Evolutionary conservation across 2,329 filamentous ascomycete genomes (phyloP).

Genomic region (Clonostachys rhizophaga): DNA sequence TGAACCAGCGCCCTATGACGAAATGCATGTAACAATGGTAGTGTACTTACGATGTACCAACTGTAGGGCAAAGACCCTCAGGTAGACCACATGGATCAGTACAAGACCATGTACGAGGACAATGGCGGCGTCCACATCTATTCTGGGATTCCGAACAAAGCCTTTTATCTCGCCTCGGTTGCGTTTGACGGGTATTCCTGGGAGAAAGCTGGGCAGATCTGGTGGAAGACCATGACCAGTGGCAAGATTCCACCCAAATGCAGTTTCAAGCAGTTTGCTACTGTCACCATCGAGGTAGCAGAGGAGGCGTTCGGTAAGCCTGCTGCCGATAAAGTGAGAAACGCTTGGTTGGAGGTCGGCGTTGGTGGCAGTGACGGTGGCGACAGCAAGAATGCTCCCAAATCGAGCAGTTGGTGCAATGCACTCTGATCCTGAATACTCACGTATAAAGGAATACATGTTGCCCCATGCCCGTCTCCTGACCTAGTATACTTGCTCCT

Average conservation of each 20-base stretch:
- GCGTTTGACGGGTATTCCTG: constrained; percentile 47
- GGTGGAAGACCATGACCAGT: constrained; percentile 43
- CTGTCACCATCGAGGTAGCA: constrained; percentile 40
- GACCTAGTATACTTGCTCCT: too few species aligned
- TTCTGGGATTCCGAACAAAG: constrained; percentile 53
- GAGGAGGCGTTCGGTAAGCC: constrained; percentile 12
- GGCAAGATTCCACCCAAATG: constrained; percentile 31
- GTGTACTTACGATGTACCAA: neutral
- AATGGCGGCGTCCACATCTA: constrained; percentile 50
- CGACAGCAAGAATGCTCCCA: too few species aligned
- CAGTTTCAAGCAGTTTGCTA: constrained; percentile 43
- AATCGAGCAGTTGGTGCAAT: too few species aligned
- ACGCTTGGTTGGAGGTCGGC: constrained; percentile 43
- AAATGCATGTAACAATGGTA: neutral
- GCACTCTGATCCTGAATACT: too few species aligned
- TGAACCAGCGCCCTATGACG: too few species aligned
- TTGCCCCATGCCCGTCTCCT: too few species aligned
- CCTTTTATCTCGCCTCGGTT: constrained; percentile 44
- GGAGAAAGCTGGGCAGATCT: constrained; percentile 48
- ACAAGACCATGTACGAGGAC: constrained; percentile 32
- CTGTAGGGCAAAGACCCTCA: constrained; percentile 46
- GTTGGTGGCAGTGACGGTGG: constrained; percentile 14
- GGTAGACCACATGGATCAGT: constrained; percentile 39
- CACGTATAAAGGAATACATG: too few species aligned
- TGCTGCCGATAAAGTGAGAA: constrained; percentile 35